phyloP scores from a whole-genome alignment of 2,329 filamentous ascomycete genomes.

The Fusarium drepaniforme region DNA sequence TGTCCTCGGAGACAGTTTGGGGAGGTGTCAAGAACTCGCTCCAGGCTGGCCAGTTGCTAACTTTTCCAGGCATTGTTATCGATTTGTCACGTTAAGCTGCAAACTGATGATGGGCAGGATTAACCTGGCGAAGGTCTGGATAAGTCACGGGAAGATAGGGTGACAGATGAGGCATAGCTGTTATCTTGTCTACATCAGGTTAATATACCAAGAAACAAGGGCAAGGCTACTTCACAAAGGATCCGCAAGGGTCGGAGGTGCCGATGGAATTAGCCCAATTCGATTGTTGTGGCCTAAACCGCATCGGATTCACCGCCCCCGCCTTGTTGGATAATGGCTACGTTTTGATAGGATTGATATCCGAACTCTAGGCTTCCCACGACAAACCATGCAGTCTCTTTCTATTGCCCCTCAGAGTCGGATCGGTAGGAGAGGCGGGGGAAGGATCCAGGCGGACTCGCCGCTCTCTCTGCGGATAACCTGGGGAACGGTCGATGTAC shows the following conservation, averaged over 20 bases:
- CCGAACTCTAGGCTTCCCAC: neutral
- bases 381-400: neutral
- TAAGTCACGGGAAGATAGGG: neutral
- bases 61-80: conserved; percentile 44
- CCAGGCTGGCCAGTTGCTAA: conserved; percentile 40
- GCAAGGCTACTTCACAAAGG: neutral
- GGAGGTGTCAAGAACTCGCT: conserved; percentile 32
- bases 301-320: neutral
- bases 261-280: neutral
- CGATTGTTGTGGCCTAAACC: neutral
- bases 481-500: neutral
- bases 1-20: conserved; percentile 21
- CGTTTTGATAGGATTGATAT: neutral
- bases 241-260: neutral
- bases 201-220: neutral
- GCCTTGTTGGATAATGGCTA: neutral
- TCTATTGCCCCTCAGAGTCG: neutral
- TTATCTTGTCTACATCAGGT: neutral
- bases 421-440: neutral
- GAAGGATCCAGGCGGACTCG: neutral
- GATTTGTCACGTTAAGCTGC: neutral
- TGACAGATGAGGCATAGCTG: neutral
- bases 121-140: neutral
- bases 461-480: neutral
- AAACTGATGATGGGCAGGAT: neutral